Conservation (phyloP, 176 grass and related monocot genomes). For the Carex littledalei region DNA sequence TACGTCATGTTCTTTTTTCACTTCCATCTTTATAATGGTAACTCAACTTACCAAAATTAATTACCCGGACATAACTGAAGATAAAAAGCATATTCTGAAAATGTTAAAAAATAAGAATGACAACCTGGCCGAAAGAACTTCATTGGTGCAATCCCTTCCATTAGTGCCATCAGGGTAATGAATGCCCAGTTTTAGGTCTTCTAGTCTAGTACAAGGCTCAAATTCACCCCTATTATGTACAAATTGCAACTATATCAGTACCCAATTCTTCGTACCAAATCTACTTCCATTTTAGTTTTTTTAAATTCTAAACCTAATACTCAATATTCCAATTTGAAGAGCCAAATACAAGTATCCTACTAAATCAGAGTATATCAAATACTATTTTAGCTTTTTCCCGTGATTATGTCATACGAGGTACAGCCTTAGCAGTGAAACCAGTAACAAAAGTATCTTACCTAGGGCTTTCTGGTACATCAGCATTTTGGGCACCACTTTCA, state of each 20-base stretch:
- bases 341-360: neutral
- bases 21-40: neutral
- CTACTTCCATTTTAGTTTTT: neutral
- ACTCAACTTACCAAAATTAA: neutral
- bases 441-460: neutral
- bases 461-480: neutral
- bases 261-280: neutral
- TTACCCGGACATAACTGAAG: neutral
- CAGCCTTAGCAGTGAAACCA: neutral
- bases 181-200: slow-evolving; percentile 37
- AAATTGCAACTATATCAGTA: slow-evolving; percentile 10
- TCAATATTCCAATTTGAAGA: neutral
- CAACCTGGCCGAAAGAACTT: slow-evolving; percentile 26
- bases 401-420: neutral
- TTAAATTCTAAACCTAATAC: neutral
- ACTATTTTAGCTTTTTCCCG: neutral
- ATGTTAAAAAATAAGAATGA: neutral
- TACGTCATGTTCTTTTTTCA: neutral
- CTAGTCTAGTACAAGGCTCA: slow-evolving; percentile 41
- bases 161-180: slow-evolving; percentile 12
- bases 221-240: slow-evolving; percentile 25
- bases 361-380: neutral
- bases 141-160: slow-evolving; percentile 3
- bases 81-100: neutral
- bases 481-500: neutral